Conservation (phyloP, 306 rosid species). For the Canavalia gladiata region DNA sequence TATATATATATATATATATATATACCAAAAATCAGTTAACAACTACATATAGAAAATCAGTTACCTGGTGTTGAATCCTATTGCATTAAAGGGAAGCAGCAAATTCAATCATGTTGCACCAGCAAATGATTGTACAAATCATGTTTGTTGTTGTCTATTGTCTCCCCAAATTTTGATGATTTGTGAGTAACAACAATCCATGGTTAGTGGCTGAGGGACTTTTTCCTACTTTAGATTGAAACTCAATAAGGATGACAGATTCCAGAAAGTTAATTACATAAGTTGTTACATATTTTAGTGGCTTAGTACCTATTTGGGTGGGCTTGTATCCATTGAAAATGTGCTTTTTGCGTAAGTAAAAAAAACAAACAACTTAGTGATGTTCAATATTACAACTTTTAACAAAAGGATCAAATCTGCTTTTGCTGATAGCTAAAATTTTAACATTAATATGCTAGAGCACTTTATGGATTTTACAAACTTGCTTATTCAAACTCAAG, state of each 20-base stretch:
- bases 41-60: too few species aligned
- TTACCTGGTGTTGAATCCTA: background rate
- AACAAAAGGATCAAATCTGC: background rate
- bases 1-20: too few species aligned
- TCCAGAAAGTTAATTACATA: background rate
- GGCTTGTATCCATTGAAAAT: slow-evolving; percentile 16
- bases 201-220: too few species aligned
- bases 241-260: background rate
- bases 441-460: background rate
- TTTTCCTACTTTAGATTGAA: slow-evolving; percentile 11
- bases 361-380: background rate
- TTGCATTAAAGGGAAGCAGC: slow-evolving; percentile 4
- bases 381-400: slow-evolving; percentile 3
- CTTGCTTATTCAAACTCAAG: background rate
- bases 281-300: background rate
- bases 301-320: background rate
- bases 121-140: background rate
- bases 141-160: background rate
- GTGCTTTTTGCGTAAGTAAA: background rate
- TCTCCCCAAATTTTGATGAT: background rate
- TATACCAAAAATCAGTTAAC: too few species aligned
- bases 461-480: background rate
- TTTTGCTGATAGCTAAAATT: background rate
- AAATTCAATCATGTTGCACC: slow-evolving; percentile 36
- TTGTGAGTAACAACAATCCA: too few species aligned